Evolutionary conservation across 1,284 basidiomycete genomes (phyloP).

Genomic region (Malassezia pachydermatis): DNA sequence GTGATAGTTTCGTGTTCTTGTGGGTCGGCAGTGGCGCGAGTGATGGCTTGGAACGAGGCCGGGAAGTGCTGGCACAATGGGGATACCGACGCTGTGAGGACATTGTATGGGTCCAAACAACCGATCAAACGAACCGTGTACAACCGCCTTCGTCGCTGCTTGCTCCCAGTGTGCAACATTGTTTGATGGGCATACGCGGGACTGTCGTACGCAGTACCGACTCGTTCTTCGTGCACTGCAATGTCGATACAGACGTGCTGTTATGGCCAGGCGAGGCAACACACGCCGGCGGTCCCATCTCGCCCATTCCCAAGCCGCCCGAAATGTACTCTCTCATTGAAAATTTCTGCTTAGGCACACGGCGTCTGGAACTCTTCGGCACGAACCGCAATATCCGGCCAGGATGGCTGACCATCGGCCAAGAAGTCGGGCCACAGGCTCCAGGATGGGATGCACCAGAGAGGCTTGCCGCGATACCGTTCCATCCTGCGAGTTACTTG

Average conservation of each 20-base stretch:
- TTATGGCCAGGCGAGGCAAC: constrained; percentile 74
- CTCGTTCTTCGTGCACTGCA: constrained; percentile 92
- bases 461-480: constrained; percentile 10
- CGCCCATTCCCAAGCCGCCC: constrained; percentile 66
- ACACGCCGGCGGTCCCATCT: constrained; percentile 23
- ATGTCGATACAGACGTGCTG: constrained; percentile 93
- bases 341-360: constrained; percentile 89
- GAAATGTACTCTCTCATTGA: constrained; percentile 92
- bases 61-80: constrained; percentile 84
- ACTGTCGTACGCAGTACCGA: constrained; percentile 89
- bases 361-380: constrained; percentile 83
- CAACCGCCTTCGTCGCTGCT: constrained; percentile 15
- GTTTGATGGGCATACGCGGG: constrained; percentile 94
- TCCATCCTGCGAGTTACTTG: constrained; percentile 31
- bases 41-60: constrained; percentile 79
- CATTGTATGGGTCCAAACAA: constrained; percentile 92
- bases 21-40: constrained; percentile 89
- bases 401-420: constrained; percentile 82
- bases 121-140: constrained; percentile 48
- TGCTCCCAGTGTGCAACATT: constrained; percentile 57
- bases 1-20: constrained; percentile 73
- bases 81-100: constrained; percentile 92
- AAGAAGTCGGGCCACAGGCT: constrained; percentile 32
- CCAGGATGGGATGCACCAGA: constrained; percentile 18
- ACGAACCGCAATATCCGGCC: constrained; percentile 61